Evolutionary conservation across 1,139 yeast genomes (phyloP), one percentile per base, ranked within the genome.

Genomic region (Sugiyamaella novakii): DNA sequence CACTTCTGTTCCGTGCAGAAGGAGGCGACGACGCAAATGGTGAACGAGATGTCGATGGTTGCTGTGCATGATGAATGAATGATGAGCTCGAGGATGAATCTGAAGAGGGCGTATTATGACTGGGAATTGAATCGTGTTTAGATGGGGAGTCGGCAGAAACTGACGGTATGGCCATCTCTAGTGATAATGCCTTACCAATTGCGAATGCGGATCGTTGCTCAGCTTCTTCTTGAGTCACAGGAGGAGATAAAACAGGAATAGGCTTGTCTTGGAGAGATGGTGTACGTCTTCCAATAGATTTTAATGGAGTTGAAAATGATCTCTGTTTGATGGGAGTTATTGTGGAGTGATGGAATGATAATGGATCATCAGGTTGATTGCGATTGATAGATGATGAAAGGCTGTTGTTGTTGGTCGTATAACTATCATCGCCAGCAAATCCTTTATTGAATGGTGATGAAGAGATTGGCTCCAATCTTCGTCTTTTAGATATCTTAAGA

Each of bases 241-340:
- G 66, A 8, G 66, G 66, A 11, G 66, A 60, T 12, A 63, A 52
- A 10, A 59, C 61, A 1, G 67, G 67, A 14, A 63, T 60, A 2
- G 67, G 67, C 27, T 58, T 46, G 41, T 63, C 67, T 40, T 57
- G 60, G 27, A 63, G 47, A 27, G 67, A 63, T 3, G 67, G 67
- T 3, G 66, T 61, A 17, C 66, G 49, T 40, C 52, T 45, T 14
- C 52, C 52, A 4, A 49, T 17, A 8, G 50, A 37, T 14, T 47
- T 45, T 5, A 48, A 43, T 5, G 66, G 66, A 6, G 60, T 52
- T 5, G 65, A 57, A 31, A 60, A 53, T 5, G 64, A 59, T 24
- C 66, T 51, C 22, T 44, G 51, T 39, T 63, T 62, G 6, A 56
- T 51, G 14, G 66, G 66, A 3, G 65, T 60, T 22, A 60, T 52